Base-by-base conservation (phyloP, 2,329 filamentous ascomycete species). In the Arthroderma sp. region DNA sequence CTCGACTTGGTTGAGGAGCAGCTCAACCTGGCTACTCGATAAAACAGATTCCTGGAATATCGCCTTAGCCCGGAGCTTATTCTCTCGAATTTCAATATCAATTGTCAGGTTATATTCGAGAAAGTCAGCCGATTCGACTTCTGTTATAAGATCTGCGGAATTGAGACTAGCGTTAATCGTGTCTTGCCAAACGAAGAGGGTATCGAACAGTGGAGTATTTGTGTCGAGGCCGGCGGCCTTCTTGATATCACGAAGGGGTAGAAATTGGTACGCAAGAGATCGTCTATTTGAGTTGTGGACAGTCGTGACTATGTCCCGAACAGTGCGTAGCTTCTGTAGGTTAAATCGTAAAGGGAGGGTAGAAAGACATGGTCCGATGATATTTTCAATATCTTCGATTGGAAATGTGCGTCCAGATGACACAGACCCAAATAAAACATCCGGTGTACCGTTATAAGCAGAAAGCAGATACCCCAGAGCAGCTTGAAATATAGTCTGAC, bases 181-280 rank as follows among this genome's bases (percentile, higher is more conserved):
- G 56, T 94, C 81, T 54, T 95, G 88, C 70, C 88, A 95, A 0
- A 88, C 80, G 54, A 94, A 81, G 0, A 94, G 66, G 0, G 80
- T 73, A 52, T 94, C 84, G 52, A 89, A 94, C 0, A 94, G 62
- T 1, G 64, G 63, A 5, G 46, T 42, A 34, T 76, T 70, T 1
- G 72, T 67, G 0, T 77, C 68, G 29, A 81, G 48, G 0, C 71
- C 73, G 3, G 72, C 74, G 1, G 73, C 61, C 51, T 74, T 77
- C 54, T 78, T 81, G 51, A 94, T 84, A 1, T 86, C 77, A 1
- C 75, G 66, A 2, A 93, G 68, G 0, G 85, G 72, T 4, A 87
- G 55, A 1, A 67, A 66, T 22, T 74, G 74, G 57, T 89, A 71
- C 10, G 75, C 70, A 42, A 94, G 70, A 44, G 79, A 71, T 3